phyloP scores from a whole-genome alignment of 768 basidiomycete species.

The Amanita fuliginea region DNA sequence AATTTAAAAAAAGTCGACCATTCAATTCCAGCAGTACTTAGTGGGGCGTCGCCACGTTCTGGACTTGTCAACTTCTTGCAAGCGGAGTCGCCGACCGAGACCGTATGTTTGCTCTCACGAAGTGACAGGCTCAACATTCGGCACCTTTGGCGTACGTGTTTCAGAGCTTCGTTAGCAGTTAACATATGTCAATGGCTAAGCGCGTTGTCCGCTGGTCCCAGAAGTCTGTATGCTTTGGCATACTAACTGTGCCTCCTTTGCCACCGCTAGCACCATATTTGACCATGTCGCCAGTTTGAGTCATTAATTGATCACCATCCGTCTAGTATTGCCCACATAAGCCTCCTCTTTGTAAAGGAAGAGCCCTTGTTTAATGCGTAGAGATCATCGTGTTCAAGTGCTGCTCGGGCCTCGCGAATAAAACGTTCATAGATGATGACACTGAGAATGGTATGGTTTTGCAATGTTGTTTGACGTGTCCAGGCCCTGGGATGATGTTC shows the following conservation, averaged over 20 bases:
- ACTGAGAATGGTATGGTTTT: no score
- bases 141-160: background rate
- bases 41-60: background rate
- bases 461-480: no score
- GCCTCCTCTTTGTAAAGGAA: no score
- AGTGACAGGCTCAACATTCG: background rate
- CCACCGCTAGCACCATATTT: no score
- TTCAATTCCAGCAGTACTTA: background rate
- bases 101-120: background rate
- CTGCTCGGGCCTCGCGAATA: no score
- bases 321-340: no score
- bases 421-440: no score
- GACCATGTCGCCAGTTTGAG: no score
- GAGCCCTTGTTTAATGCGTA: no score
- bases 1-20: background rate
- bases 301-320: no score
- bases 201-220: background rate
- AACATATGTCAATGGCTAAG: background rate
- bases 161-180: background rate
- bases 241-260: background rate
- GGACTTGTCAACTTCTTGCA: background rate
- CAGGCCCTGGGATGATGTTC: no score
- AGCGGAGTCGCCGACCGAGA: background rate
- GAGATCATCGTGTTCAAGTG: no score
- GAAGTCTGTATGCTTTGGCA: background rate